phyloP scores from a whole-genome alignment of 495 filamentous ascomycete genomes.

The Aspergillus cavernicola region DNA sequence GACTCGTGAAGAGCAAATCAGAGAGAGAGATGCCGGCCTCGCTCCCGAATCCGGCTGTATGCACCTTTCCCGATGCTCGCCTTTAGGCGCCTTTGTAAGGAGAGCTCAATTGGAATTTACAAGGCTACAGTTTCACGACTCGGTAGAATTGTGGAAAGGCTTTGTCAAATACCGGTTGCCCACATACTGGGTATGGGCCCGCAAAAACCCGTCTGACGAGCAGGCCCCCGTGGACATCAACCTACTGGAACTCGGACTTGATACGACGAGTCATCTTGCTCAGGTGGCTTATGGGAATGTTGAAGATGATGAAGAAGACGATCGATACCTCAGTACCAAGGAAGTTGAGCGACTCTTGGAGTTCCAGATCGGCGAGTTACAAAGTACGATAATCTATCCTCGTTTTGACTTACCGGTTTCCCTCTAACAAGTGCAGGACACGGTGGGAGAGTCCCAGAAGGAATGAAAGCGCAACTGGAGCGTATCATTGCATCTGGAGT shows the following conservation, averaged over 20 bases:
- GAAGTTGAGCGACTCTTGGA: slow-evolving; percentile 82
- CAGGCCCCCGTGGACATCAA: slow-evolving; percentile 68
- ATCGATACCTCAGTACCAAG: slow-evolving; percentile 61
- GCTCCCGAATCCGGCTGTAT: slow-evolving; percentile 40
- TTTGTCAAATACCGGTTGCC: slow-evolving; percentile 77
- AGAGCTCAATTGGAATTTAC: slow-evolving; percentile 75
- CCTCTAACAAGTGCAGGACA: slow-evolving; percentile 43
- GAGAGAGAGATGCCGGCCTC: slow-evolving; percentile 49
- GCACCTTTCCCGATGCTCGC: slow-evolving; percentile 63
- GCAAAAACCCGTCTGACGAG: slow-evolving; percentile 58
- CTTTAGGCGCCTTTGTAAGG: slow-evolving; percentile 80
- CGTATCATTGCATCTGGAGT: slow-evolving; percentile 62
- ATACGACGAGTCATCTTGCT: slow-evolving; percentile 44
- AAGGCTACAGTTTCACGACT: slow-evolving; percentile 72
- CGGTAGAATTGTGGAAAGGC: slow-evolving; percentile 69
- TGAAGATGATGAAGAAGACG: slow-evolving; percentile 41
- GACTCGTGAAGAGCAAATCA: slow-evolving; percentile 50
- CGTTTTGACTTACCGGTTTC: background rate
- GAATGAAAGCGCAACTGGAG: slow-evolving; percentile 62
- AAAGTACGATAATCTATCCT: slow-evolving; percentile 53
- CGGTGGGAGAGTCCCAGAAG: slow-evolving; percentile 67
- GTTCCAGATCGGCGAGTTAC: slow-evolving; percentile 81
- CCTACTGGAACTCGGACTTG: slow-evolving; percentile 40
- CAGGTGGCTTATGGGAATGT: slow-evolving; percentile 62
- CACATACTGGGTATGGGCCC: slow-evolving; percentile 66